Conservation (phyloP, 1,139 yeast species). For the Citeromyces siamensis region DNA sequence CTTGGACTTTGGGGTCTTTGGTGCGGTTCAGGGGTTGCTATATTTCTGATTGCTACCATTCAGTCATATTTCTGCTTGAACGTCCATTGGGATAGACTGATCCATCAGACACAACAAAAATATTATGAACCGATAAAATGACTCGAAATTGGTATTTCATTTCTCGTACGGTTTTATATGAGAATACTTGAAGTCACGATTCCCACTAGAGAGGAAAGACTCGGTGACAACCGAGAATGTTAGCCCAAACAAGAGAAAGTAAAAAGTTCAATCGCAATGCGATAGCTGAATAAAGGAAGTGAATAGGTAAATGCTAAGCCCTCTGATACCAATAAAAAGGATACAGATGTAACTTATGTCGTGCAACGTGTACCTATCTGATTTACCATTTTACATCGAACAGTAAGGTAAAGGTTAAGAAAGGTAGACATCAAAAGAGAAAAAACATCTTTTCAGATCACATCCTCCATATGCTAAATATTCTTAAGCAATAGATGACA, state of each 20-base stretch:
- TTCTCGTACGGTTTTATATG: too few species aligned
- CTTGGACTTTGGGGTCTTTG: constrained; percentile 43
- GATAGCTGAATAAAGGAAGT: neutral
- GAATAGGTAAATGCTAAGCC: neutral
- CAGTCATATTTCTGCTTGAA: constrained; percentile 33
- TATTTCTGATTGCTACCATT: constrained; percentile 29
- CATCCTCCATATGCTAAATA: too few species aligned
- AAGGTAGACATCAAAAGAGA: too few species aligned
- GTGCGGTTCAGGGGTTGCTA: constrained; percentile 49
- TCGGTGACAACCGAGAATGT: too few species aligned
- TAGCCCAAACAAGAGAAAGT: neutral
- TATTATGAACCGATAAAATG: constrained; percentile 11
- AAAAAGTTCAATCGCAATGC: neutral
- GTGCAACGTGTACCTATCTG: too few species aligned
- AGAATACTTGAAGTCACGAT: too few species aligned
- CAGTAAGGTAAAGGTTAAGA: too few species aligned
- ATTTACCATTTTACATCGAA: too few species aligned
- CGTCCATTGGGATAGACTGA: constrained; percentile 47
- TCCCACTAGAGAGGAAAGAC: neutral
- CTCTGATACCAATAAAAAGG: too few species aligned
- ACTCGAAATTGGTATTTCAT: neutral
- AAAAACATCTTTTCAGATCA: too few species aligned
- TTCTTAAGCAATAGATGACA: too few species aligned
- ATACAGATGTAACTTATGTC: too few species aligned
- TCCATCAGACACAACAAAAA: constrained; percentile 16